A percentile compares a stretch with the other conserved stretches of the same genome.
Conservation (phyloP, 1,284 basidiomycete species). For the Laetiporus sulphureus region DNA sequence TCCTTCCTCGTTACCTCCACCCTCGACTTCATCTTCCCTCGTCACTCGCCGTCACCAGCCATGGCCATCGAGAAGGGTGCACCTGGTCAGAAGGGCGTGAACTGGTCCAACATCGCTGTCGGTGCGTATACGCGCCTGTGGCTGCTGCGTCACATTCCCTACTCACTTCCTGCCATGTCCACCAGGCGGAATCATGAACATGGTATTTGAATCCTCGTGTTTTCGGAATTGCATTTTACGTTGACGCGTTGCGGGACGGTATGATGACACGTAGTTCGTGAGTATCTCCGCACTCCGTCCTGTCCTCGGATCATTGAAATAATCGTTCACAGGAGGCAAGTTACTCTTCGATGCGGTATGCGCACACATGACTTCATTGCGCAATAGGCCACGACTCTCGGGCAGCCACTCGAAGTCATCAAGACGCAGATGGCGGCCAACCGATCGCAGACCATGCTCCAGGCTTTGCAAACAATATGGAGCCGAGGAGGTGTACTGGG, state of each 20-base stretch:
- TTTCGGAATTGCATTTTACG: slow-evolving; percentile 4
- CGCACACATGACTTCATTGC: slow-evolving; percentile 3
- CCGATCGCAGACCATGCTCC: slow-evolving; percentile 83
- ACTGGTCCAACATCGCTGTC: slow-evolving; percentile 99
- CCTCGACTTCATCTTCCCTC: slow-evolving; percentile 13
- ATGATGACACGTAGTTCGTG: slow-evolving; percentile 43
- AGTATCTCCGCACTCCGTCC: slow-evolving; percentile 23
- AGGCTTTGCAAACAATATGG: slow-evolving; percentile 87
- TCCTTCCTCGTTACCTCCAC: slow-evolving; percentile 10
- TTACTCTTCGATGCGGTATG: slow-evolving; percentile 9
- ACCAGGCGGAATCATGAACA: slow-evolving; percentile 92
- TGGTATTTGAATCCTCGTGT: slow-evolving; percentile 45
- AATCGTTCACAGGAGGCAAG: slow-evolving; percentile 39
- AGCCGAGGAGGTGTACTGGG: slow-evolving; percentile 85
- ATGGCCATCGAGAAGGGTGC: slow-evolving; percentile 73
- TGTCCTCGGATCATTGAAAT: slow-evolving; percentile 9
- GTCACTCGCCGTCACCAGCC: slow-evolving; percentile 18
- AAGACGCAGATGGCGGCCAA: slow-evolving; percentile 99
- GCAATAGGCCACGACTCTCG: slow-evolving; percentile 93
- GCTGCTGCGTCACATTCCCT: slow-evolving; percentile 15
- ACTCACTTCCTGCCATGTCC: slow-evolving; percentile 8
- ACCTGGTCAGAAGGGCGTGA: slow-evolving; percentile 91
- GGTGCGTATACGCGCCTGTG: slow-evolving; percentile 46
- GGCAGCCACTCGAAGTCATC: slow-evolving; percentile 96
- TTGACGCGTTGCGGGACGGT: slow-evolving; percentile 11